phyloP scores from a whole-genome alignment of 1,284 basidiomycete species.

The Porphyrellus sp. region DNA sequence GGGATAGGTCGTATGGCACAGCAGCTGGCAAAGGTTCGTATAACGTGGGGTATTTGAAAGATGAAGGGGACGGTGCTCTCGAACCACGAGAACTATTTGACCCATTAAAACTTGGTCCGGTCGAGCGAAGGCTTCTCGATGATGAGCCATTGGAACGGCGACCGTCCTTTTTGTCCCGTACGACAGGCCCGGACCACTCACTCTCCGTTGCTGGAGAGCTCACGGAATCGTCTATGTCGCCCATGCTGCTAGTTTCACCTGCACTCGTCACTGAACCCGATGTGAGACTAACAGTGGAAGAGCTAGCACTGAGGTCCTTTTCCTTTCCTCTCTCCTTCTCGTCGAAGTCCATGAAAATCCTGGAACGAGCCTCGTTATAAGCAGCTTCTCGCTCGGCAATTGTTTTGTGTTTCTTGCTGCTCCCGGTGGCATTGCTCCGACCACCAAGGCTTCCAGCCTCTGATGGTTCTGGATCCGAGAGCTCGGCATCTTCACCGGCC shows the following conservation, averaged over 20 bases:
- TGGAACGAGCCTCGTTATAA: conserved; percentile 75
- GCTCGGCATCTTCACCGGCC: conserved; percentile 66
- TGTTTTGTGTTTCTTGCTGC: conserved; percentile 65
- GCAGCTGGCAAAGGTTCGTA: conserved; percentile 56
- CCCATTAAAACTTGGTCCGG: conserved; percentile 49
- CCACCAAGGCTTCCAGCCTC: conserved; percentile 73
- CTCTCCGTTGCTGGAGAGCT: conserved; percentile 74
- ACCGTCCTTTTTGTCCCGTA: conserved; percentile 51
- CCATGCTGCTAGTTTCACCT: conserved; percentile 52
- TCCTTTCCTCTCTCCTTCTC: conserved; percentile 73
- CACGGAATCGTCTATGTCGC: conserved; percentile 61
- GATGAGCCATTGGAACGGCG: conserved; percentile 52
- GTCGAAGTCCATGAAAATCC: conserved; percentile 79
- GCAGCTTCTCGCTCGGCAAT: conserved; percentile 80
- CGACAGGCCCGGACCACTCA: conserved; percentile 67
- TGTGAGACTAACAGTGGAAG: conserved; percentile 65
- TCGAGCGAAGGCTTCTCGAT: conserved; percentile 53
- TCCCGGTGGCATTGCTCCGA: conserved; percentile 57
- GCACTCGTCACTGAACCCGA: conserved; percentile 62
- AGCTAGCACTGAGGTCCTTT: conserved; percentile 70
- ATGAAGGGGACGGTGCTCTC: conserved; percentile 63
- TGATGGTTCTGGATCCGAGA: conserved; percentile 73
- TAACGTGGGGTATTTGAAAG: conserved; percentile 65
- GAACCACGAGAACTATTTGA: conserved; percentile 64
- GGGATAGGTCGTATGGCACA: conserved; percentile 49